Percentiles rank a stretch among this genome's conserved stretches.
Evolutionary conservation across 1,284 basidiomycete species (phyloP).

Genomic region (Porogramme epimiltina): DNA sequence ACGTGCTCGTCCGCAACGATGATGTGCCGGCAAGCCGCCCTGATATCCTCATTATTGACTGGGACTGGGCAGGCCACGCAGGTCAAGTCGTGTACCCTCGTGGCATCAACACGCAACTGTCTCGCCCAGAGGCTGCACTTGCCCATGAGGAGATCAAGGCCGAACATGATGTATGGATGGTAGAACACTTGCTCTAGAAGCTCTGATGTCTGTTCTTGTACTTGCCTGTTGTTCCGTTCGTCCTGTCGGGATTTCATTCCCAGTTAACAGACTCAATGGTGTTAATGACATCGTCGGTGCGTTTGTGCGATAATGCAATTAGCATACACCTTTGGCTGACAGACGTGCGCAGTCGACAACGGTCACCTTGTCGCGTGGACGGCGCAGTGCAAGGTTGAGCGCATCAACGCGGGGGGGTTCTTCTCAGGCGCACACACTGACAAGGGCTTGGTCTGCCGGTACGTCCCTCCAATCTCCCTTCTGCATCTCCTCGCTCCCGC

Average conservation of each 20-base stretch:
- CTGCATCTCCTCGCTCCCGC: constrained; percentile 16
- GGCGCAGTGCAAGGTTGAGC: constrained; percentile 35
- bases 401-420: constrained; percentile 33
- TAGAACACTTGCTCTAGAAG: background rate
- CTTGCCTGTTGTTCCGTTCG: too few relatives aligned
- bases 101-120: background rate
- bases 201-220: too few relatives aligned
- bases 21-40: background rate
- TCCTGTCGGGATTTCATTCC: too few relatives aligned
- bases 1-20: constrained; percentile 4
- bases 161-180: constrained; percentile 2
- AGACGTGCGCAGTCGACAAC: constrained; percentile 29
- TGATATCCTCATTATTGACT: constrained; percentile 2
- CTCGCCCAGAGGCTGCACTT: background rate
- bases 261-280: too few relatives aligned
- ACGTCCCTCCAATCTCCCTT: background rate
- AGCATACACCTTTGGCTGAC: background rate
- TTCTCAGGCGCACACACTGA: constrained; percentile 31
- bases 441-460: constrained; percentile 37
- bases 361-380: constrained; percentile 37
- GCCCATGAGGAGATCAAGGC: background rate
- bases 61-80: background rate
- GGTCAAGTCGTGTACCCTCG: background rate
- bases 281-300: too few relatives aligned
- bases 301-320: background rate